phyloP scores from a whole-genome alignment of 257 asterid genomes.

The Cordia subcordata region DNA sequence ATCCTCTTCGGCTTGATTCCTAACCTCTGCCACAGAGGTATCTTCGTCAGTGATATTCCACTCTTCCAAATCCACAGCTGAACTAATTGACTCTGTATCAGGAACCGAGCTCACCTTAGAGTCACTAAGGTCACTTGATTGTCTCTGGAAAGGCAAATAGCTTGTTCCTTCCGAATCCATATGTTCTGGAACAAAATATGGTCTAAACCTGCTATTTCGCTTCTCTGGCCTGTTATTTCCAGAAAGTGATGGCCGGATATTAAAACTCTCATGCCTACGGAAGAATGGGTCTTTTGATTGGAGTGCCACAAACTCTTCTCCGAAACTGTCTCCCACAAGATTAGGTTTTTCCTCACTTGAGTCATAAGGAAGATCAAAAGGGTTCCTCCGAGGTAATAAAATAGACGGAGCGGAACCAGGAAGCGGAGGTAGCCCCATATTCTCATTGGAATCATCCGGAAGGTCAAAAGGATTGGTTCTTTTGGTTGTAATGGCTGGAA shows the following conservation, averaged over 20 bases:
- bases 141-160: constrained; percentile 54
- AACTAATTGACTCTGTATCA: constrained; percentile 40
- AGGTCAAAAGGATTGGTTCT: constrained; percentile 67
- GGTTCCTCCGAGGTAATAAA: constrained; percentile 64
- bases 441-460: constrained; percentile 40
- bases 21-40: constrained; percentile 12
- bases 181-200: constrained; percentile 60
- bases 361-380: constrained; percentile 83
- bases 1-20: constrained; percentile 6
- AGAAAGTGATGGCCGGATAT: constrained; percentile 53
- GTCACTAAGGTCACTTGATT: constrained; percentile 75
- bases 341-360: constrained; percentile 77
- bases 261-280: constrained; percentile 71
- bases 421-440: constrained; percentile 59
- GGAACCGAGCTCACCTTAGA: constrained; percentile 57
- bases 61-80: constrained; percentile 35
- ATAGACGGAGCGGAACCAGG: constrained; percentile 97
- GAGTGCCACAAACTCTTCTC: constrained; percentile 46
- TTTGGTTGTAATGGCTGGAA: constrained; percentile 61
- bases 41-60: constrained; percentile 25
- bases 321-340: constrained; percentile 60
- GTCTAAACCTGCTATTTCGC: constrained; percentile 50
- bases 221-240: constrained; percentile 45
- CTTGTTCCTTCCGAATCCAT: constrained; percentile 47
- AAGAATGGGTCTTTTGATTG: constrained; percentile 54